Base-by-base conservation (phyloP, 2,329 filamentous ascomycete species). In the Phaeosphaeriaceae sp. region DNA sequence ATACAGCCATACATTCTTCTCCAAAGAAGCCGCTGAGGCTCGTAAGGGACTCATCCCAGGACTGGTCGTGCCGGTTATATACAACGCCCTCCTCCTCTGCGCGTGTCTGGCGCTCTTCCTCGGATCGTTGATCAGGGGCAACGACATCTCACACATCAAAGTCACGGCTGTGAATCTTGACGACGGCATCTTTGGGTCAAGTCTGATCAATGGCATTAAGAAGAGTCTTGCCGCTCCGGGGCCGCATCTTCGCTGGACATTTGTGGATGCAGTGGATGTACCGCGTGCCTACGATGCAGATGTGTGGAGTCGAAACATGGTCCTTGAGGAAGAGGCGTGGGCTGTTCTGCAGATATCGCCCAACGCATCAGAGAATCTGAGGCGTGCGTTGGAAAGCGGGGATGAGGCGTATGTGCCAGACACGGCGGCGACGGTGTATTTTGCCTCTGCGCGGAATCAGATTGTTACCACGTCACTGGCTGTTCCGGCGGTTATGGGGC, bases 381-480 rank as follows among this genome's bases (percentile, higher is more conserved):
- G 13, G 11, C 7, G 11, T 5, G 31, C 56, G 15, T 25, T 59
- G 11, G 9, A n/a, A 27, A 17, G 33, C 2, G 56, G 56, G 11
- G 48, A 59, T 31, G 25, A 25, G 20, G 15, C 36, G 17, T 59
- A 59, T 31, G 44, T 55, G 22, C 56, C 56, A 17, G 3, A 36
- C 9, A 40, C 47, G 21, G 56, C 56, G 7, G 48, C 51, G 19
- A 55, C 52, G 31, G 17, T 59, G 13, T 59, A 51, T 24, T 48
- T 59, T 31, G 44, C 56, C 2, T 59, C 56, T 27, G 56, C 52
- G 17, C n/a, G 56, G 19, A 55, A 52, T 20, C 56, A 59, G 25
- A 48, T 55, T 13, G 46, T 41, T 27, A 48, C 44, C 19, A 11
- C 48, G 6, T n/a, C 52, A 13, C 47, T 56, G 17, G 45, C 53